Base-by-base conservation (phyloP, 225 moss, liverwort and hornwort genomes). In the Pseudoscleropodium purum region DNA sequence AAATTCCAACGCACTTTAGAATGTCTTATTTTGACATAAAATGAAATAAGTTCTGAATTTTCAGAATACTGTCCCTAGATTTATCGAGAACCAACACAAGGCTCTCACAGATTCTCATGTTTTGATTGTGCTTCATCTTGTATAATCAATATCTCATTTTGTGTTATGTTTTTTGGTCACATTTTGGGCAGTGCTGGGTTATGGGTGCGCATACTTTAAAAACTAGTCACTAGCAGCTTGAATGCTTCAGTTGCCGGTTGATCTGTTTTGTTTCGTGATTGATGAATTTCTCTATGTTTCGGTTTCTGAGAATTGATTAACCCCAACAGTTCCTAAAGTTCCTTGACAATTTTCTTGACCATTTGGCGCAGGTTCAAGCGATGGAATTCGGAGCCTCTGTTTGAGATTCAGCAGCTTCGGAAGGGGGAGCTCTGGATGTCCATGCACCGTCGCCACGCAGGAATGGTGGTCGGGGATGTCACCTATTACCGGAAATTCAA, bases 381-480 rank as follows among this genome's bases (percentile, higher is more conserved):
- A 15, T 94, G 94, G 94, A n/a, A 92, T 0, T 36, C 94, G 2
- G 67, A 84, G 91, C 93, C 94, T 8, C 4, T 90, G 83, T 93
- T 94, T 80, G 29, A 51, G 31, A 85, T 63, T 60, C 62, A 52
- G 43, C 59, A 65, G 80, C 87, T 94, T 56, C 91, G 93, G 39
- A 94, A 94, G 75, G 94, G 94, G 33, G 94, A 94, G 90, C 76
- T 94, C 1, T 94, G 94, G 94, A 90, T 90, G 89, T 67, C 94
- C 4, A 90, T 94, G 91, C 94, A 94, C 91, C 93, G 94, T 37
- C 92, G 93, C 69, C 94, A 94, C 6, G 94, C 94, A 13, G 94
- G 94, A 62, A 94, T 94, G 94, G 91, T 94, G 83, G 94, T 94
- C 49, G 94, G 94, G 5, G 94, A 94, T 34, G 89, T 89, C 21